phyloP scores from a whole-genome alignment of 192 early-diverging fungal genomes.

The Coemansia sp. region DNA sequence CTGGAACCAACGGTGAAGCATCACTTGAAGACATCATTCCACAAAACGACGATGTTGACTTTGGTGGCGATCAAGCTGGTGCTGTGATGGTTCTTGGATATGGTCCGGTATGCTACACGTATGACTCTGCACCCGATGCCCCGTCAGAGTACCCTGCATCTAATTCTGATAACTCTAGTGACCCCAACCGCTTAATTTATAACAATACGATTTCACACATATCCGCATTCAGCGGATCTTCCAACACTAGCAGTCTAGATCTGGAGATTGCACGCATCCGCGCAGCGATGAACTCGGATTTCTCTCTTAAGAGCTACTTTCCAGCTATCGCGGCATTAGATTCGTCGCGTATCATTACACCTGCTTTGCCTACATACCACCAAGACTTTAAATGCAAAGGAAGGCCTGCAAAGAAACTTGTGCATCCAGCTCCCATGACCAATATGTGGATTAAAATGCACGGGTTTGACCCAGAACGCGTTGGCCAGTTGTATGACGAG shows the following conservation, averaged over 20 bases:
- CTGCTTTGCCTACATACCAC: neutral
- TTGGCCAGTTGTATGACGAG: slow-evolving; percentile 34
- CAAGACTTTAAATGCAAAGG: slow-evolving; percentile 5
- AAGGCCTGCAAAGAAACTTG: slow-evolving; percentile 6
- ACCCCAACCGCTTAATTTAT: neutral
- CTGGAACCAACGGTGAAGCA: slow-evolving; percentile 31
- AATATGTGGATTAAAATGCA: slow-evolving; percentile 48
- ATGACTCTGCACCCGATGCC: slow-evolving; percentile 36
- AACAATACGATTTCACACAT: neutral
- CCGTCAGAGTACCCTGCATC: slow-evolving; percentile 25
- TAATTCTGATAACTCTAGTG: neutral
- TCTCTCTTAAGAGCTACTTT: slow-evolving; percentile 24
- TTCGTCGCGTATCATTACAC: slow-evolving; percentile 2
- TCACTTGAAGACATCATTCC: slow-evolving; percentile 36
- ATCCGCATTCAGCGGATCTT: slow-evolving; percentile 37
- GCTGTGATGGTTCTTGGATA: slow-evolving; percentile 46
- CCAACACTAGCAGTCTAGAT: slow-evolving; percentile 15
- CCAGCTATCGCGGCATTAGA: slow-evolving; percentile 18
- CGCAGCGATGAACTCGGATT: slow-evolving; percentile 13
- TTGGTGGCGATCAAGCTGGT: slow-evolving; percentile 29
- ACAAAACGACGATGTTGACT: slow-evolving; percentile 18
- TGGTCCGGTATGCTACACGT: slow-evolving; percentile 39
- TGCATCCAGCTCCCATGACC: slow-evolving; percentile 35
- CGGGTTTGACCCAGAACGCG: slow-evolving; percentile 30
- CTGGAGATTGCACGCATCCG: slow-evolving; percentile 37